phyloP scores from a whole-genome alignment of 2,329 filamentous ascomycete species.

The Diaporthe citri region DNA sequence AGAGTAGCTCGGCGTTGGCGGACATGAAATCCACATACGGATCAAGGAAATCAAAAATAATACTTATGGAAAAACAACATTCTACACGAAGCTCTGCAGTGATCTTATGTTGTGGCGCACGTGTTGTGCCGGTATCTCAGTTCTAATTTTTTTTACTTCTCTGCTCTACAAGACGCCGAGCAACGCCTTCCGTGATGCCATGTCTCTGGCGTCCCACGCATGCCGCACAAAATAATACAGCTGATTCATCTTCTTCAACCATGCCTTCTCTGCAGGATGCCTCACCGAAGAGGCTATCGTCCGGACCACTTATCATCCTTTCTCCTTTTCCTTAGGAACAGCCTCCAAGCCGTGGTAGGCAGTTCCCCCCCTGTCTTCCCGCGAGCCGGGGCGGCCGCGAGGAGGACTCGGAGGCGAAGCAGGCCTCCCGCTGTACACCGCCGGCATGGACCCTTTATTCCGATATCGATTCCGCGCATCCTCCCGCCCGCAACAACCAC shows the following conservation, averaged over 20 bases:
- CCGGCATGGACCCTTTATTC: too few species aligned
- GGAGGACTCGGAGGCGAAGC: background rate
- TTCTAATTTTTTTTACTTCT: background rate
- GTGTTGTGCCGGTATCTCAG: background rate
- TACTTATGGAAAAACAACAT: background rate
- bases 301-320: too few species aligned
- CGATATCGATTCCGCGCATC: too few species aligned
- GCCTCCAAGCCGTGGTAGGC: background rate
- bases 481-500: background rate
- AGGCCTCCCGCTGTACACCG: background rate
- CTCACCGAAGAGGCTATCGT: background rate
- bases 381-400: background rate
- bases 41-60: background rate
- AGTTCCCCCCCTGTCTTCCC: too few species aligned
- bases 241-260: background rate
- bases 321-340: background rate
- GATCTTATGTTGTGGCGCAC: background rate
- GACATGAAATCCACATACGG: background rate
- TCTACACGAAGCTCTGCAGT: background rate
- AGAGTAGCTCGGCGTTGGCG: slow-evolving; percentile 16
- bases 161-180: background rate
- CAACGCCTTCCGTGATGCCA: slow-evolving; percentile 3
- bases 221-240: background rate
- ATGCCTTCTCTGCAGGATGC: background rate
- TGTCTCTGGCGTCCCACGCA: too few species aligned